Evolutionary conservation across 176 grass and related monocot genomes (phyloP).

Genomic region (Oryza coarctata): DNA sequence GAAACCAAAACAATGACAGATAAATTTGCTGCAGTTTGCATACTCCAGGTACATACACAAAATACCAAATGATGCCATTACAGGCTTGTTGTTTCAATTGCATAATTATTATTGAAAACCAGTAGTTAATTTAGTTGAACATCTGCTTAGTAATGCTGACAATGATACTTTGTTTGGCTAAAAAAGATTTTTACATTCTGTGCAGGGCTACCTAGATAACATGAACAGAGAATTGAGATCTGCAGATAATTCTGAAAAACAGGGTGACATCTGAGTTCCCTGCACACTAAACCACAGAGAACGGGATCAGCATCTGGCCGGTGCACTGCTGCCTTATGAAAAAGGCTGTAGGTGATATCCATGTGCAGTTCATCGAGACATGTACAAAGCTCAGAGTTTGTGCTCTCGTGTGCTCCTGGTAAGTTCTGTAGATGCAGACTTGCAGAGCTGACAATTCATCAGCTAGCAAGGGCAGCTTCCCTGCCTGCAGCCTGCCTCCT

Average conservation of each 20-base stretch:
- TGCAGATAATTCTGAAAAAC: conserved; percentile 29
- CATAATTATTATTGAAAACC: neutral
- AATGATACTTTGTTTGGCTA: neutral
- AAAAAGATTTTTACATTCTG: conserved; percentile 12
- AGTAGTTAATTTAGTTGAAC: conserved; percentile 25
- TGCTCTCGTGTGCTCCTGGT: neutral
- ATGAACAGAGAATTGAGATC: conserved; percentile 66
- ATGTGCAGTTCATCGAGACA: neutral
- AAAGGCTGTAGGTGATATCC: neutral
- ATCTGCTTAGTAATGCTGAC: conserved; percentile 6
- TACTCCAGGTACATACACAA: conserved; percentile 62
- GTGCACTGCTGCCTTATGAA: neutral
- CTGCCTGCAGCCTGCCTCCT: neutral
- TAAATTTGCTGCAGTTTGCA: conserved; percentile 92
- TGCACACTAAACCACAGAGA: neutral
- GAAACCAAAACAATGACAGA: conserved; percentile 75
- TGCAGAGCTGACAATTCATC: neutral
- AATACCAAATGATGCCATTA: neutral
- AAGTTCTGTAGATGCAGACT: neutral
- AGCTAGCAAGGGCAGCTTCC: neutral
- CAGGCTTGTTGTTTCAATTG: neutral
- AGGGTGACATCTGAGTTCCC: conserved; percentile 19
- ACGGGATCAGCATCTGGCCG: neutral
- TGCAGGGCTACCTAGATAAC: conserved; percentile 67
- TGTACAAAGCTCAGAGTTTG: neutral